Evolutionary conservation across 371 early-diverging fungal species (phyloP).

Genomic region (Mucor irregularis): DNA sequence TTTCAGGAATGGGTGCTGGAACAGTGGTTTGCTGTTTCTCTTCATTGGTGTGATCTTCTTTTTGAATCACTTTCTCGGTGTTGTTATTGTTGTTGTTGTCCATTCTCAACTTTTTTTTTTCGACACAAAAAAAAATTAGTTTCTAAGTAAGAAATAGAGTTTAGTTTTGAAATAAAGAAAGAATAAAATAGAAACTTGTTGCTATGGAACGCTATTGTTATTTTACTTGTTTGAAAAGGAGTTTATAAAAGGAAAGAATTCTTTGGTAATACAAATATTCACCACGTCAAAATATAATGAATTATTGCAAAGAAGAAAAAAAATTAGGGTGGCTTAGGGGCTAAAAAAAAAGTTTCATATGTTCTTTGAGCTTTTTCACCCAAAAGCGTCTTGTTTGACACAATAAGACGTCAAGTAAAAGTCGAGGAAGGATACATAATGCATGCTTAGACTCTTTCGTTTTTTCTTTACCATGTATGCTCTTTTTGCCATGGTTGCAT

Average conservation of each 20-base stretch:
- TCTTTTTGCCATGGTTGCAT: no score
- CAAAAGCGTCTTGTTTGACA: no score
- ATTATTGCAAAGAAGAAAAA: no score
- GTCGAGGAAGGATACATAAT: no score
- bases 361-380: no score
- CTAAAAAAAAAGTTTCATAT: no score
- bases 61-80: slow-evolving; percentile 14
- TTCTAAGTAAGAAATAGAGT: no score
- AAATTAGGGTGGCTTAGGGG: no score
- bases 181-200: slow-evolving; percentile 3
- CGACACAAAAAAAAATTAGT: not conserved
- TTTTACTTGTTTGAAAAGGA: slow-evolving; percentile 19
- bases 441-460: no score
- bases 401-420: no score
- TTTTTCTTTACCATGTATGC: no score
- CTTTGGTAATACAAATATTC: slow-evolving; percentile 15
- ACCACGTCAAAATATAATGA: slow-evolving; percentile 29
- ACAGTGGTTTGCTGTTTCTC: slow-evolving; percentile 31
- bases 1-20: slow-evolving; percentile 54
- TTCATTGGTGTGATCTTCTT: slow-evolving; percentile 13
- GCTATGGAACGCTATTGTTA: not conserved
- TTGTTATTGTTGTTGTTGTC: slow-evolving; percentile 18
- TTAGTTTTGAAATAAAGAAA: not conserved
- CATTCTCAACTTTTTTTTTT: slow-evolving; percentile 8
- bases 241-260: slow-evolving; percentile 17